Base-by-base conservation (phyloP, 257 asterid genomes). In the Gentiana dahurica region DNA sequence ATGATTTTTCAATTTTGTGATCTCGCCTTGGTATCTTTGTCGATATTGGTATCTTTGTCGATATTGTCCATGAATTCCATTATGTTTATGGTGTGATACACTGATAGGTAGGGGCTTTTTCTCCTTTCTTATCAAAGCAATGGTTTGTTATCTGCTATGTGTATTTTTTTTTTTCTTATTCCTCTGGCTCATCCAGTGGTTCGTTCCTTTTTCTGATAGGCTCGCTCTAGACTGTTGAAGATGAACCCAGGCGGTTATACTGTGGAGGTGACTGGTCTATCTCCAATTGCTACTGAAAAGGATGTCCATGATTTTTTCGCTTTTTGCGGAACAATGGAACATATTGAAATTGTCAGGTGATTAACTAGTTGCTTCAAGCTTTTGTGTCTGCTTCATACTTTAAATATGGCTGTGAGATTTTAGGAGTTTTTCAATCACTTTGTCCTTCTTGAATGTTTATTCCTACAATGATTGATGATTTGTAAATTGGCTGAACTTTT, bases 301-400 rank as follows among this genome's bases (percentile, higher is more conserved):
- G 93, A 87, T 63, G 80, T 92, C 53, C 63, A 67, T 53, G 94
- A 88, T 68, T 92, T 92, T 69, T 88, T 92, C 49, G 80, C 82
- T 58, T 82, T 92, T 71, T 92, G 97, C 71, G 99, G 99, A 64
- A 71, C 79, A 59, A 85, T 92, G 53, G 90, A 92, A 34, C 95
- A 85, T 71, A 88, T 92, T 8, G 99, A 92, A 47, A 74, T 92
- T 59, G 78, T 78, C 76, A 92, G 99, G 98, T 91, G 64, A 50
- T 33, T 60, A 13, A 4, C 12, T 3, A 54, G 4, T 48, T 38
- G 36, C 39, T 8, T 58, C 13, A 49, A 56, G 41, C 39, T 41
- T 49, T 6, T 49, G 8, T 6, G 7, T 33, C 4, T 4, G 38
- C n/a, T 56, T 57, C 15, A 38, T 38, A 41, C 41, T 3, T 3